These are phyloP conservation scores for Fusarium sp. DNA, from an alignment of 2,329 filamentous ascomycete genomes.

Conservation along the genomic window DNA sequence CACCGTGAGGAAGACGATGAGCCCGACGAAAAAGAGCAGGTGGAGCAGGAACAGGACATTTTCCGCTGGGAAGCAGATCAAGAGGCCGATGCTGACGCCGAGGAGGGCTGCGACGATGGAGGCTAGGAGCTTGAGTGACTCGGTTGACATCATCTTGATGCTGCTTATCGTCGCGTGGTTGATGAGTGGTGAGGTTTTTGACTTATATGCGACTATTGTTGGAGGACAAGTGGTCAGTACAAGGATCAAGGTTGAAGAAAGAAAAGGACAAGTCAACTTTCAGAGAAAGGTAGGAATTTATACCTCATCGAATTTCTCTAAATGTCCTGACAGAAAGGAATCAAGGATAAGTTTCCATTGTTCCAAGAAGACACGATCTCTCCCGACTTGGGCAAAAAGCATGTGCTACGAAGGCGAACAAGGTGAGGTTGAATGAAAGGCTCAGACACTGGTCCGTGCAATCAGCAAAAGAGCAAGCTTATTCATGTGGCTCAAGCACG, in stretches of 20 bases:
- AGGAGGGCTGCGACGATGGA: background rate
- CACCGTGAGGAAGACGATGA: constrained; percentile 47
- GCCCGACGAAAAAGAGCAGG: constrained; percentile 31
- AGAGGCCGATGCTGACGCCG: background rate
- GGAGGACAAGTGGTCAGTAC: constrained; percentile 30
- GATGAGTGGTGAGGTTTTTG: background rate
- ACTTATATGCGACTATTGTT: constrained; percentile 14
- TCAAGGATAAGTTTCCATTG: background rate
- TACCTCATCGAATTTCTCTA: background rate
- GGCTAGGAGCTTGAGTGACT: constrained; percentile 4
- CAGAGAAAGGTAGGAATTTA: background rate
- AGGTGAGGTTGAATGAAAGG: constrained; percentile 17
- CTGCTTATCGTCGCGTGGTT: background rate
- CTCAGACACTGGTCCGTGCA: too few relatives aligned
- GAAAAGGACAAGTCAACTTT: background rate
- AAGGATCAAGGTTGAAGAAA: constrained; percentile 9
- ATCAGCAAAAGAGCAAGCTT: too few relatives aligned
- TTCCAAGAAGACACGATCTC: background rate
- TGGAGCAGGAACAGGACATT: constrained; percentile 20
- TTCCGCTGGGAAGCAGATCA: constrained; percentile 8
- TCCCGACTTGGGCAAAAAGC: background rate
- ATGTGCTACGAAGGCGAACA: background rate
- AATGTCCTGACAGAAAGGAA: background rate
- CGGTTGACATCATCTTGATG: constrained; percentile 1
- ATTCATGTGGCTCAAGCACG: background rate